A percentile compares a stretch with the other conserved stretches of the same genome.
Evolutionary conservation across 2,329 filamentous ascomycete species (phyloP).

Genomic region (Microdochium bolleyi): DNA sequence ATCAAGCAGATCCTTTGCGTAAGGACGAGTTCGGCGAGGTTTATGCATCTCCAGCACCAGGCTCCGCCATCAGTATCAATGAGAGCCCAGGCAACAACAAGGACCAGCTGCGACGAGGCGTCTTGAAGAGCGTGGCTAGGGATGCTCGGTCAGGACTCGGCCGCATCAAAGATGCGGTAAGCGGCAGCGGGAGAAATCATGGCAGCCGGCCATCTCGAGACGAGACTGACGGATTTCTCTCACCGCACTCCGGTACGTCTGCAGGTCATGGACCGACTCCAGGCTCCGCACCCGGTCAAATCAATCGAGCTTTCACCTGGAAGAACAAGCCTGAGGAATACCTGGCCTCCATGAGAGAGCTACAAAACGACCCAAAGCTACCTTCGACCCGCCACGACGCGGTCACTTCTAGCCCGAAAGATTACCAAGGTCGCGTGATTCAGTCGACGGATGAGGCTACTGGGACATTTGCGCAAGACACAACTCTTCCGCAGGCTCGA

Average conservation of each 20-base stretch:
- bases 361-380: slow-evolving; percentile 14
- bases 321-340: slow-evolving; percentile 58
- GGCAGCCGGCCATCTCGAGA: slow-evolving; percentile 48
- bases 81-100: slow-evolving; percentile 41
- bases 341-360: slow-evolving; percentile 29
- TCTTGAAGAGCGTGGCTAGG: slow-evolving; percentile 73
- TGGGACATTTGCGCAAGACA: no score
- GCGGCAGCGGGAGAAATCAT: slow-evolving; percentile 49
- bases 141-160: slow-evolving; percentile 78
- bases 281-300: slow-evolving; percentile 20
- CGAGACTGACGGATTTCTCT: slow-evolving; percentile 32
- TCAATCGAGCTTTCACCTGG: slow-evolving; percentile 52
- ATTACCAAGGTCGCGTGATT: background rate
- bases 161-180: slow-evolving; percentile 76
- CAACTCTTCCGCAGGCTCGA: slow-evolving; percentile 1
- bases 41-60: slow-evolving; percentile 33
- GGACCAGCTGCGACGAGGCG: slow-evolving; percentile 52
- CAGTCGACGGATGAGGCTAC: background rate
- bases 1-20: slow-evolving; percentile 35
- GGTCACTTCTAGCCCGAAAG: background rate
- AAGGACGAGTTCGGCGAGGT: slow-evolving; percentile 36
- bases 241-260: slow-evolving; percentile 27
- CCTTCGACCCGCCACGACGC: slow-evolving; percentile 1
- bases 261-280: slow-evolving; percentile 24
- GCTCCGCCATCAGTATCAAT: slow-evolving; percentile 34